These are phyloP conservation scores for Coprinellus micaceus DNA, from an alignment of 768 basidiomycete genomes.

Conservation along the genomic window DNA sequence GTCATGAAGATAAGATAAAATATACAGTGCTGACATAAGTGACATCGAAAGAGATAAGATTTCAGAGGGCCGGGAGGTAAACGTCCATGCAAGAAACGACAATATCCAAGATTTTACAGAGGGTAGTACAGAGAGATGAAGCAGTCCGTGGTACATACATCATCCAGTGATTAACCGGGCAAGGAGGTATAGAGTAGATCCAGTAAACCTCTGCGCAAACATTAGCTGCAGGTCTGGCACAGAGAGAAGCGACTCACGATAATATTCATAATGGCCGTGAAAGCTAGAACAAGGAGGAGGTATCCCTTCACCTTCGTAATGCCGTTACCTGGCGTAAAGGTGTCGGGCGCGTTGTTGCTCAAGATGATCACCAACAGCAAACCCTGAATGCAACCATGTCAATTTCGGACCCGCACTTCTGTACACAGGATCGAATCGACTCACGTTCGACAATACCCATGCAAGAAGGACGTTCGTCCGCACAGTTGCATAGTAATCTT, in stretches of 20 bases:
- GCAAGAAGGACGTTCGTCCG: slow-evolving; percentile 76
- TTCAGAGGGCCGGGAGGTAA: too few species aligned
- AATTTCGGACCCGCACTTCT: not conserved
- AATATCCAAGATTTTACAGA: not conserved
- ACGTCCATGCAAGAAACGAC: too few species aligned
- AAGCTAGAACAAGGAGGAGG: slow-evolving; percentile 74
- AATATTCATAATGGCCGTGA: slow-evolving; percentile 74
- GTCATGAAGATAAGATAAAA: slow-evolving; percentile 12
- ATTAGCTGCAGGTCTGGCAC: too few species aligned
- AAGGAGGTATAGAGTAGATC: slow-evolving; percentile 31
- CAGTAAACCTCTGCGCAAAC: slow-evolving; percentile 25
- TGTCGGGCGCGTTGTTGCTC: slow-evolving; percentile 51
- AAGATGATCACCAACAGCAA: slow-evolving; percentile 68
- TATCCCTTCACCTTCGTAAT: slow-evolving; percentile 67
- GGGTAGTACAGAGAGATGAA: not conserved
- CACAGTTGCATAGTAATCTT: slow-evolving; percentile 86
- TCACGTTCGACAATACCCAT: slow-evolving; percentile 84
- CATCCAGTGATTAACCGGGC: slow-evolving; percentile 31
- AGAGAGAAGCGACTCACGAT: slow-evolving; percentile 39
- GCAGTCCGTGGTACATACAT: slow-evolving; percentile 2
- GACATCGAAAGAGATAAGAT: not conserved
- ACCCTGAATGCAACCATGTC: slow-evolving; percentile 42
- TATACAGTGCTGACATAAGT: not conserved
- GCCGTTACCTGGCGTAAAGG: slow-evolving; percentile 50
- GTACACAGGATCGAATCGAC: too few species aligned